A percentile compares a stretch with the other conserved stretches of the same genome.
Conservation (phyloP, 2,329 filamentous ascomycete species). For the Saccharata proteae region DNA sequence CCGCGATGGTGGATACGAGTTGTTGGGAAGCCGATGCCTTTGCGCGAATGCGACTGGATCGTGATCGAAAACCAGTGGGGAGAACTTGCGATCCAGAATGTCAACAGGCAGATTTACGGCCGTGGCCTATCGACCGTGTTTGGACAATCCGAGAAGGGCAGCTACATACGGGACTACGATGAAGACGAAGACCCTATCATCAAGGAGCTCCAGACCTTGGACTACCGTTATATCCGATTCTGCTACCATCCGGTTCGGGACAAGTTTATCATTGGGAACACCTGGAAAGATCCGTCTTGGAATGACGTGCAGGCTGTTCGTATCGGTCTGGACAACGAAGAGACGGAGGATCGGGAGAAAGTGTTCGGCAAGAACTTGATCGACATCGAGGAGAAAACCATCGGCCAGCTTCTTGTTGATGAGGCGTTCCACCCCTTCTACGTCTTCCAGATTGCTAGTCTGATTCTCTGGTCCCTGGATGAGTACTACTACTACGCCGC, state of each 20-base stretch:
- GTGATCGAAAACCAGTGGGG: slow-evolving; percentile 97
- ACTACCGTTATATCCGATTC: slow-evolving; percentile 90
- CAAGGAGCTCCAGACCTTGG: slow-evolving; percentile 60
- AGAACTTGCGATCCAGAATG: slow-evolving; percentile 67
- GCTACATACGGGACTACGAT: slow-evolving; percentile 54
- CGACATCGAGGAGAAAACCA: slow-evolving; percentile 82
- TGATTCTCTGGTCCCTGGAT: slow-evolving; percentile 89
- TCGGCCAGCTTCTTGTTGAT: slow-evolving; percentile 72
- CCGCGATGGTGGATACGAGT: slow-evolving; percentile 75
- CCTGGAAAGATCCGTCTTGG: slow-evolving; percentile 93
- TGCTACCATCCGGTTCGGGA: slow-evolving; percentile 83
- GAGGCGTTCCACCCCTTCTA: slow-evolving; percentile 98
- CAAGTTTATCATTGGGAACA: slow-evolving; percentile 73
- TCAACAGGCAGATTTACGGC: slow-evolving; percentile 48
- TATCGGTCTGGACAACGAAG: slow-evolving; percentile 73
- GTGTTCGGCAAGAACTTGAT: slow-evolving; percentile 88
- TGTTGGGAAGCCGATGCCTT: slow-evolving; percentile 54
- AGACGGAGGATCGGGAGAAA: slow-evolving; percentile 67
- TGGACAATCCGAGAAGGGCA: slow-evolving; percentile 51
- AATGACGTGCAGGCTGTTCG: slow-evolving; percentile 63
- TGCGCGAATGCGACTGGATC: slow-evolving; percentile 76
- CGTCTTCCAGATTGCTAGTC: slow-evolving; percentile 90
- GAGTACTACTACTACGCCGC: slow-evolving; percentile 96
- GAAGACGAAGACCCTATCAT: slow-evolving; percentile 67
- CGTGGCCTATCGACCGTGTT: slow-evolving; percentile 57